Percentiles rank a stretch among this genome's conserved stretches.
Evolutionary conservation across 2,329 filamentous ascomycete species (phyloP).

Genomic region (Penicillium palitans): DNA sequence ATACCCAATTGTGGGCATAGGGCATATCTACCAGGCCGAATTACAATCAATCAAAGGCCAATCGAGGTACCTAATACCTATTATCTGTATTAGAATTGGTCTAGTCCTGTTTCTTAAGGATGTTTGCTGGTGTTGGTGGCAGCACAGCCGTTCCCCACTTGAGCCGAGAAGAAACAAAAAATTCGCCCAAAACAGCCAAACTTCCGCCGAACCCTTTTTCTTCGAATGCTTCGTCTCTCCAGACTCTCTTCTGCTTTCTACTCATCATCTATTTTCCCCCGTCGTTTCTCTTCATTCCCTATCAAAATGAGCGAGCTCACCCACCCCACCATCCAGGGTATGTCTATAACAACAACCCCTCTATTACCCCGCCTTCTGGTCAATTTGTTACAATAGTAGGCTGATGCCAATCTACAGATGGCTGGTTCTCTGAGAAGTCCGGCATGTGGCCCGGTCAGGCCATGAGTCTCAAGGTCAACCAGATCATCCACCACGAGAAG

Average conservation of each 20-base stretch:
- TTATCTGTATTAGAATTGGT: background rate
- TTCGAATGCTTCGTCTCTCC: slow-evolving; percentile 24
- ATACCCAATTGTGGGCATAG: background rate
- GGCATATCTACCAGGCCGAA: background rate
- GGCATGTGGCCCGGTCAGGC: slow-evolving; percentile 99
- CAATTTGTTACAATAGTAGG: slow-evolving; percentile 8
- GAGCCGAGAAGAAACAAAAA: slow-evolving; percentile 16
- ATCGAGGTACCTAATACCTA: background rate
- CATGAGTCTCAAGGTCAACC: slow-evolving; percentile 97
- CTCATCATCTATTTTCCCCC: slow-evolving; percentile 17
- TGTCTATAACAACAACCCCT: slow-evolving; percentile 22
- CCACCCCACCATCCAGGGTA: slow-evolving; percentile 76
- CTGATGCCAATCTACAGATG: slow-evolving; percentile 64
- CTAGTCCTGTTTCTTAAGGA: background rate
- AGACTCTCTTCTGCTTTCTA: slow-evolving; percentile 23
- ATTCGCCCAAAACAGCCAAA: slow-evolving; percentile 27
- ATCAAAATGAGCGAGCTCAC: slow-evolving; percentile 67
- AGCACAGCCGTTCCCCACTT: slow-evolving; percentile 20
- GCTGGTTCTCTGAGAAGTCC: slow-evolving; percentile 99
- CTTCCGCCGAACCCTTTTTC: slow-evolving; percentile 28
- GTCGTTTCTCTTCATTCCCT: slow-evolving; percentile 19
- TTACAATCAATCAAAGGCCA: background rate
- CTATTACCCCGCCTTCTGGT: slow-evolving; percentile 19
- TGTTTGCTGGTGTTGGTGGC: slow-evolving; percentile 4
- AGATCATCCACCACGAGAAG: slow-evolving; percentile 98